A percentile compares a stretch with the other conserved stretches of the same genome.
phyloP scores from a whole-genome alignment of 2,329 filamentous ascomycete genomes.

The Colletotrichum destructivum region DNA sequence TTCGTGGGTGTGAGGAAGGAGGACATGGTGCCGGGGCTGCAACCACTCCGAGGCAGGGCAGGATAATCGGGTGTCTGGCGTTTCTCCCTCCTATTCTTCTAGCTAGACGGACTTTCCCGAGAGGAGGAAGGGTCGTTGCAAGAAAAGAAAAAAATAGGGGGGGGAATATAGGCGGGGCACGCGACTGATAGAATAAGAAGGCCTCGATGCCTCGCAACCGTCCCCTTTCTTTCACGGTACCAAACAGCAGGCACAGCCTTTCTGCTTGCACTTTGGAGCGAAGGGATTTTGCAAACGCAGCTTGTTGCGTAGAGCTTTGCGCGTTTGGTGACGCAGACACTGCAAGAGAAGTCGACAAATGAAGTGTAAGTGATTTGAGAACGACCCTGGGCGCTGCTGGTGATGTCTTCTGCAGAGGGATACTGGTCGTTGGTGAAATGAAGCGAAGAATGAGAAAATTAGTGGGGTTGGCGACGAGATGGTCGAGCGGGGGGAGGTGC shows the following conservation, averaged over 20 bases:
- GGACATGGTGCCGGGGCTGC: constrained; percentile 56
- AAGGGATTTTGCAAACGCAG: not conserved
- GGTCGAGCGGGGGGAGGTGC: constrained; percentile 52
- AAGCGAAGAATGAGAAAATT: constrained; percentile 44
- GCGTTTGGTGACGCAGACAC: constrained; percentile 4
- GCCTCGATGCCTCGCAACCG: not conserved
- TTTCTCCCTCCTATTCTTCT: too few relatives aligned
- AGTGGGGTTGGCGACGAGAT: constrained; percentile 45
- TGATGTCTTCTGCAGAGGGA: constrained; percentile 22
- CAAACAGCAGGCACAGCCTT: constrained; percentile 26
- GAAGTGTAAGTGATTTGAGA: constrained; percentile 33
- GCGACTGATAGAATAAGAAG: not conserved
- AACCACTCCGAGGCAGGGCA: not conserved
- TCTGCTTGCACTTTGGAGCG: constrained; percentile 7
- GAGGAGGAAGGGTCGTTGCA: not conserved
- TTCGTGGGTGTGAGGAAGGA: constrained; percentile 62
- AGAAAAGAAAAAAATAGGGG: not conserved
- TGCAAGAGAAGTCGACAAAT: constrained; percentile 18
- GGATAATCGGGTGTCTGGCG: not conserved
- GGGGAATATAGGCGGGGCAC: not conserved
- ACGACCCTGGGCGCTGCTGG: constrained; percentile 3
- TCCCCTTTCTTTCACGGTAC: constrained; percentile 25
- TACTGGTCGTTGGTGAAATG: constrained; percentile 44
- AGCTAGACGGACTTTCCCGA: not conserved
- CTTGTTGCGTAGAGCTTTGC: not conserved